A percentile compares a stretch with the other conserved stretches of the same genome.
Conservation (phyloP, 2,329 filamentous ascomycete genomes). For the Aspergillus intermedius region DNA sequence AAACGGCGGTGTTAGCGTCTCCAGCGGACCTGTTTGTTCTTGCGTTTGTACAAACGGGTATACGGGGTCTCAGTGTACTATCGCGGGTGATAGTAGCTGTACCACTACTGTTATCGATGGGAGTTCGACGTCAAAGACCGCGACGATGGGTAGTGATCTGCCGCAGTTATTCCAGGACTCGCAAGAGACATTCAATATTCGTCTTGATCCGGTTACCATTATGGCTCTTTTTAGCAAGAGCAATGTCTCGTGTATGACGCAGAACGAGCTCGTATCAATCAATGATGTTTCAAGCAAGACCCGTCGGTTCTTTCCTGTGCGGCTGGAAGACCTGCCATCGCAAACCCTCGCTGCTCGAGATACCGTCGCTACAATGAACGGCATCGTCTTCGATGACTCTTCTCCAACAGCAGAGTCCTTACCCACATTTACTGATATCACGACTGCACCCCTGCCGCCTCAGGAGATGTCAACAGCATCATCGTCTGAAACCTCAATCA, state of each 20-base stretch:
- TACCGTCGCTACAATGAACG: constrained; percentile 27
- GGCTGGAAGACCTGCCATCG: constrained; percentile 2
- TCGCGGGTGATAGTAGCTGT: constrained; percentile 47
- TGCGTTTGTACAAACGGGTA: constrained; percentile 90
- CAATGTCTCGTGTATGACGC: constrained; percentile 71
- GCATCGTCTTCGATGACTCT: constrained; percentile 30
- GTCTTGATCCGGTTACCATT: constrained; percentile 63
- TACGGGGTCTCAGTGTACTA: constrained; percentile 57
- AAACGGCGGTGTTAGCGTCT: constrained; percentile 73
- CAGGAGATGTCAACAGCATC: not conserved
- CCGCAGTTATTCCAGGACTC: constrained; percentile 65
- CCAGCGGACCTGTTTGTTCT: constrained; percentile 63
- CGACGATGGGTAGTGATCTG: constrained; percentile 74
- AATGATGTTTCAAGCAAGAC: constrained; percentile 45
- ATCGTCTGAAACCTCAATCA: constrained; percentile 11
- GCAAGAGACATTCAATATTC: constrained; percentile 64
- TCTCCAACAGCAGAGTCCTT: not conserved
- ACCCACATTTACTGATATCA: not conserved
- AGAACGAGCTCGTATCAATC: constrained; percentile 86
- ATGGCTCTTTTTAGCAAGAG: constrained; percentile 68
- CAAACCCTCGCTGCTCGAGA: constrained; percentile 16
- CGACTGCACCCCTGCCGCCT: not conserved
- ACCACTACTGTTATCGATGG: constrained; percentile 44
- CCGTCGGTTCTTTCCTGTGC: constrained; percentile 15
- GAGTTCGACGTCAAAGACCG: constrained; percentile 47